Evolutionary conservation across 2,329 filamentous ascomycete genomes (phyloP).

Genomic region (Curvularia lunata): DNA sequence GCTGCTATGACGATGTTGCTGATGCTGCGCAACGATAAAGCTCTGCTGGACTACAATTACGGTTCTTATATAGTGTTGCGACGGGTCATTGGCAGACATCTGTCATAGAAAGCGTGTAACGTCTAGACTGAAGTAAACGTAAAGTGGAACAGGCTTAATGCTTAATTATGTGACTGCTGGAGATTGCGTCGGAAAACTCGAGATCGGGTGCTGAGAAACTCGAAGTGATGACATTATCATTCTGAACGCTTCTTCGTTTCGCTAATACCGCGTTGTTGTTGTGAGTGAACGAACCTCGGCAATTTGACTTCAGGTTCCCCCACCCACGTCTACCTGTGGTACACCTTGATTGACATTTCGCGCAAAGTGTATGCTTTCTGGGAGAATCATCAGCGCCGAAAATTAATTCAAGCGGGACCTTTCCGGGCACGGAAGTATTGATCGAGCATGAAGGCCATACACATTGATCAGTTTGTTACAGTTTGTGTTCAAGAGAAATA

Average conservation of each 20-base stretch:
- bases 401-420: too few species aligned
- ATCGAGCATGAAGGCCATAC: slow-evolving; percentile 4
- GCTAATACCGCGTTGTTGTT: neutral
- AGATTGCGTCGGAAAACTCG: neutral
- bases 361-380: neutral
- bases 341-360: neutral
- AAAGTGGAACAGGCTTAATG: neutral
- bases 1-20: neutral
- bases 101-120: neutral
- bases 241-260: neutral
- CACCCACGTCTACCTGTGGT: neutral
- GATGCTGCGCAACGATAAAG: neutral
- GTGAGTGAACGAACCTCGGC: neutral
- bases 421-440: neutral
- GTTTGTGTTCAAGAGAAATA: neutral
- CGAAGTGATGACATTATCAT: too few species aligned
- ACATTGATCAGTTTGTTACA: slow-evolving; percentile 1
- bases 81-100: too few species aligned
- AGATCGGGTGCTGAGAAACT: neutral
- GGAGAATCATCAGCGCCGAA: neutral
- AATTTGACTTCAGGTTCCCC: neutral
- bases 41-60: neutral
- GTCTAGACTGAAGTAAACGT: neutral
- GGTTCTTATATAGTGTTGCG: neutral
- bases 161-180: neutral